phyloP scores from a whole-genome alignment of 1,139 yeast species.

The Kodamaea sp. region DNA sequence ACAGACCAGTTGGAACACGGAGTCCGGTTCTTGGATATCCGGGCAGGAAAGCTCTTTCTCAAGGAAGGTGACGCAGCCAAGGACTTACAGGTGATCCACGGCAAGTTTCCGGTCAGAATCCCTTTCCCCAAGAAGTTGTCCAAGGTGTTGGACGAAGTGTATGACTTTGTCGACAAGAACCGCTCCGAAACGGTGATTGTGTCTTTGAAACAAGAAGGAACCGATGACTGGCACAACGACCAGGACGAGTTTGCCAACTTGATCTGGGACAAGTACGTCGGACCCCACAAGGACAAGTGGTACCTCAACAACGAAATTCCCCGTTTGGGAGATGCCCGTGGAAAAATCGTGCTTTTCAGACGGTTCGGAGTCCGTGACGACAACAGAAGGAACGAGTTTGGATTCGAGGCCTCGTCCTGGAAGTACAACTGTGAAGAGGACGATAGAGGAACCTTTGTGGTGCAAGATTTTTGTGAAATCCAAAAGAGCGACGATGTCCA shows the following conservation, averaged over 20 bases:
- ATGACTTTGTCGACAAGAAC: constrained; percentile 54
- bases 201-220: constrained; percentile 76
- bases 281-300: constrained; percentile 57
- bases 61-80: constrained; percentile 48
- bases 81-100: constrained; percentile 71
- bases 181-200: constrained; percentile 64
- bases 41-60: constrained; percentile 62
- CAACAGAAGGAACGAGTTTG: constrained; percentile 47
- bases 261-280: constrained; percentile 62
- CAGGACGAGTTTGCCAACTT: constrained; percentile 66
- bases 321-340: constrained; percentile 60
- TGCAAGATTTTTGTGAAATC: constrained; percentile 78
- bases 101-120: constrained; percentile 71
- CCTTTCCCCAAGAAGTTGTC: constrained; percentile 56
- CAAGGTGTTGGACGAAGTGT: constrained; percentile 56
- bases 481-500: constrained; percentile 51
- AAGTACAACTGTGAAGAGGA: constrained; percentile 64
- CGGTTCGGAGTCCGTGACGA: constrained; percentile 64
- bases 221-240: constrained; percentile 61
- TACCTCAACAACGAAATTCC: constrained; percentile 61
- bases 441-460: constrained; percentile 61
- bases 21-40: constrained; percentile 69
- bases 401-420: constrained; percentile 73
- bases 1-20: constrained; percentile 69
- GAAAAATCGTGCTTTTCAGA: constrained; percentile 66